Evolutionary conservation across 441 rosid genomes (phyloP).

Genomic region (Adansonia rubrostipa): DNA sequence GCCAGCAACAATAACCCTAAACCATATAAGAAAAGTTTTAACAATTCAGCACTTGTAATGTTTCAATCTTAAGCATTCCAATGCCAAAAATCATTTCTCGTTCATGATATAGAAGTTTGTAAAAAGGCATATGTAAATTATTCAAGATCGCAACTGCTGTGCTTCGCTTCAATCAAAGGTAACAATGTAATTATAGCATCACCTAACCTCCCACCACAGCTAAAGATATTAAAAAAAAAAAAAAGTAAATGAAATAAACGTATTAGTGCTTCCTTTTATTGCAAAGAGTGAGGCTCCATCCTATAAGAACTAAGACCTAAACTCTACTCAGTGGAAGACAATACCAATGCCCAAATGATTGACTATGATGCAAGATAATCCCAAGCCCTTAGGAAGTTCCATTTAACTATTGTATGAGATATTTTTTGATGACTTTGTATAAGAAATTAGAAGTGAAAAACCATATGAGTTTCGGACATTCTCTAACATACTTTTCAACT

Average conservation of each 20-base stretch:
- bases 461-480: background rate
- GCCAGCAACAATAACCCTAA: conserved; percentile 17
- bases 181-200: background rate
- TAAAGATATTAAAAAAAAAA: background rate
- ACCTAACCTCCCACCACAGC: conserved; percentile 8
- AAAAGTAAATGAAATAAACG: background rate
- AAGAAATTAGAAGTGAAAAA: conserved; percentile 12
- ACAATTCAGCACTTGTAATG: background rate
- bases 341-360: background rate
- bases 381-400: background rate
- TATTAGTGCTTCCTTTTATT: background rate
- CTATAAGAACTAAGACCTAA: background rate
- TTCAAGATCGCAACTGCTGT: background rate
- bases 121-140: background rate
- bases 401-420: background rate
- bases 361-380: background rate
- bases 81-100: background rate
- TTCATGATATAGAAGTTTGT: background rate
- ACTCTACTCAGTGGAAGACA: background rate
- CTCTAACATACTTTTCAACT: background rate
- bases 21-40: background rate
- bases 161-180: background rate
- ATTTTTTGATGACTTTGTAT: background rate
- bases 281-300: background rate
- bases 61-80: conserved; percentile 10